Evolutionary conservation across 139 green algal species (phyloP), one percentile per base, ranked within the genome.

Genomic region (Micromonas pusilla): DNA sequence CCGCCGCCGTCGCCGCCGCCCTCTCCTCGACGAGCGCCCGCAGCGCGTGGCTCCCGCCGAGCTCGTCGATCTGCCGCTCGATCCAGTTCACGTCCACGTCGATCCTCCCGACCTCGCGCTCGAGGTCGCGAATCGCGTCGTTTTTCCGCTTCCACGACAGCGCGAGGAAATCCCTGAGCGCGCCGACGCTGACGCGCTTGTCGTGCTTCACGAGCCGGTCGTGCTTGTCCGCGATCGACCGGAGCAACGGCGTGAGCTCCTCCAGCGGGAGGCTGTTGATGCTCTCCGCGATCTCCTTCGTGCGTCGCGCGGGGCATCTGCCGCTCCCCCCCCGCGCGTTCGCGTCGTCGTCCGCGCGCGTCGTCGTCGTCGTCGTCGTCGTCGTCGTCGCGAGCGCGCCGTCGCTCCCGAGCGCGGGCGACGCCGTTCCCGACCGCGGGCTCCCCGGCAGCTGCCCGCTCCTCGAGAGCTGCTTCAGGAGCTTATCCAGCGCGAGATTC

Each of bases 91-190:
- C 39, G 36, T 64, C n/a, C 9, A 77, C 62, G 70, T 77, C 70
- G 1, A 3, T 38, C 34, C n/a, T 19, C 13, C 67, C 25, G 33
- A 70, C 67, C 26, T 70, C 26, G 39, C 67, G 28, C 33, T 77
- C 70, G 16, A 1, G 37, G 0, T 65, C 45, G n/a, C 2, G 36
- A 3, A 25, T 28, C 37, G 23, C 45, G 19, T 23, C 39, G n/a
- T 65, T 65, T 20, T 21, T 28, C 20, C 6, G 1, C 38, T 77
- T 77, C 36, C 52, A 39, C 70, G 13, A 9, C 30, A 16, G 37
- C 5, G 28, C 13, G 6, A 77, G 54, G 38, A 77, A 77, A 25
- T 77, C 70, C 2, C n/a, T 34, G 28, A 79, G 53, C 28, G 68
- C 31, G 4, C 26, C 33, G 1, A 62, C 26, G 2, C 26, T 66